Base-by-base conservation (phyloP, 192 early-diverging fungal genomes). In the Funneliformis geosporum region DNA sequence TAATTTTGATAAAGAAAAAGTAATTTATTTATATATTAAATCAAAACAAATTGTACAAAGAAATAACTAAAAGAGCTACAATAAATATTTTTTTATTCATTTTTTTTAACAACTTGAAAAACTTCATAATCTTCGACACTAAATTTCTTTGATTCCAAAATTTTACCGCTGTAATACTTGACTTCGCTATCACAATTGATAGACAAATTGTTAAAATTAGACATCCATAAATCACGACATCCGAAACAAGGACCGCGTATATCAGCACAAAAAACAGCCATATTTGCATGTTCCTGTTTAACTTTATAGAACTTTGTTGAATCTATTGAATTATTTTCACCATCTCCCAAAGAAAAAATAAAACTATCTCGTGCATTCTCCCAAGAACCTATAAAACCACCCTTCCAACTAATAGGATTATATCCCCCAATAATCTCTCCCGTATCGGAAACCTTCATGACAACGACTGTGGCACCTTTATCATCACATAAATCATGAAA, bases 111-210 rank as follows among this genome's bases (percentile, higher is more conserved):
- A 61, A 75, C 40, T 38, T 75, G 73, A 40, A 75, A 75, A 3
- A 75, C 73, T 75, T 75, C 73, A 75, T 75, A 75, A 61, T 75
- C 73, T 61, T 60, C 55, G 3, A 75, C 14, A 21, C 60, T 59
- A 59, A 75, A 75, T 8, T n/a, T 60, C 5, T 59, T 23, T 8
- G 55, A 33, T 38, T 75, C 55, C 18, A 75, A 61, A 5, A 75
- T 39, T 38, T 40, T 38, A 47, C 10, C 23, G 2, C 61, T 28
- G 38, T 75, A 75, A 59, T 33, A 60, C 21, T 50, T 38, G n/a
- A 6, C 3, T 8, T 40, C 25, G 60, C 73, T 61, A 21, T 25
- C 9, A 38, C 73, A 75, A 40, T 60, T 38, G 60, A 38, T 33
- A 12, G 47, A 4, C 42, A 61, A 23, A 75, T 75, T 75, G 39